phyloP scores from a whole-genome alignment of 2,329 filamentous ascomycete genomes.

The Lasiodiplodia citricola region DNA sequence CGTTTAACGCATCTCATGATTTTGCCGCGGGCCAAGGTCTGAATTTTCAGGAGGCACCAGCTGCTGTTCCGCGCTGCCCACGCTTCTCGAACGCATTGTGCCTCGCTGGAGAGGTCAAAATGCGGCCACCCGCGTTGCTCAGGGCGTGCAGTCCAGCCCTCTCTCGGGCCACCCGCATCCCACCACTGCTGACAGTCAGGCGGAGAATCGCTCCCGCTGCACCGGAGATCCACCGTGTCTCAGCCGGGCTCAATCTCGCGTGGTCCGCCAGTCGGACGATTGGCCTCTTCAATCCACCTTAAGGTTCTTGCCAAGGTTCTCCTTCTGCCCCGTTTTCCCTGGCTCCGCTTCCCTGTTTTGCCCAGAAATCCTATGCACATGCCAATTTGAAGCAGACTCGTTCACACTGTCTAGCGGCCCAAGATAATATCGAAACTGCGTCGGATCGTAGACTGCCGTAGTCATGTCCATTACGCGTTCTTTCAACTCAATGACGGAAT shows the following conservation, averaged over 20 bases:
- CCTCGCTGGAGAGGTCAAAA: background rate
- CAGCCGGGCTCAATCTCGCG: slow-evolving; percentile 15
- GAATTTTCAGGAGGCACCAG: background rate
- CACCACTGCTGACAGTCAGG: background rate
- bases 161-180: slow-evolving; percentile 2
- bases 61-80: background rate
- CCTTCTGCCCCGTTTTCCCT: background rate
- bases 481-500: background rate
- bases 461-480: background rate
- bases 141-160: background rate
- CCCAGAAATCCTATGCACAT: background rate
- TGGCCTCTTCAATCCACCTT: slow-evolving; percentile 13
- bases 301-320: slow-evolving; percentile 20
- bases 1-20: slow-evolving; percentile 11
- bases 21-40: background rate
- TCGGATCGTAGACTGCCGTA: background rate
- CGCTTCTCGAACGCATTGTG: background rate
- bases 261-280: slow-evolving; percentile 17
- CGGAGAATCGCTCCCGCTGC: slow-evolving; percentile 13
- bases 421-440: background rate
- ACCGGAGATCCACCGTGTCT: slow-evolving; percentile 9
- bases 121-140: background rate
- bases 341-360: background rate
- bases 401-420: background rate
- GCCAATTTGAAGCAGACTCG: background rate